Conservation (phyloP, 106 monocot genomes). For the Ottelia alismoides region DNA sequence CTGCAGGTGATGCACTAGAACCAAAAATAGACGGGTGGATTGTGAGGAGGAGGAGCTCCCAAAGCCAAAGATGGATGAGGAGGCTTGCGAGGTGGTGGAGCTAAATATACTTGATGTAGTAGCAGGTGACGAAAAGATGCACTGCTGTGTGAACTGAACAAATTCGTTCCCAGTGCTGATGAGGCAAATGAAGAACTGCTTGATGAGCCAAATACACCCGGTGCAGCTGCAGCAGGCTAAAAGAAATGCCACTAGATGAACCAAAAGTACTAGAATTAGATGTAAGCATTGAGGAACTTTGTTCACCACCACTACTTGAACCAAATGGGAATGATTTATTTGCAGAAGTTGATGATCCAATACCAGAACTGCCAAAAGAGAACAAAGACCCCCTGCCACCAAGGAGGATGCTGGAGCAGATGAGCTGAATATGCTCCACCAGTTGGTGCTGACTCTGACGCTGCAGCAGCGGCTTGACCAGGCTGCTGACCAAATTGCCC, state of each 20-base stretch:
- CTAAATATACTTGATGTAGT: slow-evolving; percentile 2
- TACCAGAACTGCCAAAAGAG: too few relatives aligned
- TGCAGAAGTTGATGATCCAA: too few relatives aligned
- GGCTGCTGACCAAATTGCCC: too few relatives aligned
- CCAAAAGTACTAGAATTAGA: too few relatives aligned
- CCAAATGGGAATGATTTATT: too few relatives aligned
- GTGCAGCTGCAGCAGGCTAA: slow-evolving; percentile 11
- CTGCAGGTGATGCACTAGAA: slow-evolving; percentile 16
- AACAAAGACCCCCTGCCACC: too few relatives aligned
- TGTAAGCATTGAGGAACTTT: too few relatives aligned
- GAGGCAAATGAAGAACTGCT: slow-evolving; percentile 3
- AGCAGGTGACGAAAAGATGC: slow-evolving; percentile 8
- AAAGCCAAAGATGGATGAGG: background rate
- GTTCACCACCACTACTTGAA: too few relatives aligned
- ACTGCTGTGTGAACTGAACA: slow-evolving; percentile 7
- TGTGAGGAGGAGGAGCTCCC: background rate
- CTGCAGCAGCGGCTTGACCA: too few relatives aligned
- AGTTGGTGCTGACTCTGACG: too few relatives aligned
- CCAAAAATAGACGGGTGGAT: slow-evolving; percentile 4
- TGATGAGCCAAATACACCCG: background rate
- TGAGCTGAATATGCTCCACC: too few relatives aligned
- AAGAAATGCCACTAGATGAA: slow-evolving; percentile 10
- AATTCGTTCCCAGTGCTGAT: background rate
- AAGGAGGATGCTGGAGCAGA: too few relatives aligned
- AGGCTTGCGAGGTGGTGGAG: background rate